Percentiles rank a stretch among this genome's conserved stretches.
phyloP scores from a whole-genome alignment of 306 rosid genomes.

The Citrullus amarus region DNA sequence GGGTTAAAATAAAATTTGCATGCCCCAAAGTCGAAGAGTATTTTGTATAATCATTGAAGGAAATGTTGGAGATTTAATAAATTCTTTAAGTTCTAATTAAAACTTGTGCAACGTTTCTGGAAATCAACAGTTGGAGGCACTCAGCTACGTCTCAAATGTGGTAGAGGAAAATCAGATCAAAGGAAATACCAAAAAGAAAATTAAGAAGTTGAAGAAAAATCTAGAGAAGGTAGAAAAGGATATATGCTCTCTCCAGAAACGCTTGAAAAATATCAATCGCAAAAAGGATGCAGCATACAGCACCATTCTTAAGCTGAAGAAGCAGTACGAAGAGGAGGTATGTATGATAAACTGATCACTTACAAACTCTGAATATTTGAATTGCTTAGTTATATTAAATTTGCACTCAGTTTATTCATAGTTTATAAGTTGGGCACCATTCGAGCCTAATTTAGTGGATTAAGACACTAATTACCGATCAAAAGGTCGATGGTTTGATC shows the following conservation, averaged over 20 bases:
- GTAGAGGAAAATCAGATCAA: neutral
- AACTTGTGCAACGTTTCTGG: neutral
- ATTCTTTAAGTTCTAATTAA: neutral
- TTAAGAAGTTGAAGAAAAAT: neutral
- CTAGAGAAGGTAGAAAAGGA: neutral
- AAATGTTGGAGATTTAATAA: neutral
- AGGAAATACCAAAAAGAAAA: neutral
- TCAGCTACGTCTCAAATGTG: neutral
- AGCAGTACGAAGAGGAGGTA: slow-evolving; percentile 11
- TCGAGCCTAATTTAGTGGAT: too few relatives aligned
- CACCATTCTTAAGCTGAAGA: neutral
- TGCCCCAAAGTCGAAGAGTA: too few relatives aligned
- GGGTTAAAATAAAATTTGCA: too few relatives aligned
- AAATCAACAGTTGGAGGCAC: neutral
- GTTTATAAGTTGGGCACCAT: too few relatives aligned
- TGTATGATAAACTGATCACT: neutral
- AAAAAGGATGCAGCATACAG: slow-evolving; percentile 7
- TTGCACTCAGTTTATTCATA: neutral
- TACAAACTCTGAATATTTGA: too few relatives aligned
- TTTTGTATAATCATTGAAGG: too few relatives aligned
- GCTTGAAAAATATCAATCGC: neutral
- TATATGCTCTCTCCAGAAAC: neutral
- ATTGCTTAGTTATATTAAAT: neutral
- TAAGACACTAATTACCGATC: too few relatives aligned
- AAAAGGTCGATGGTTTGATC: too few relatives aligned